A percentile compares a stretch with the other conserved stretches of the same genome.
phyloP scores from a whole-genome alignment of 805 yeast species.

The Metschnikowia baotianmanensis region DNA sequence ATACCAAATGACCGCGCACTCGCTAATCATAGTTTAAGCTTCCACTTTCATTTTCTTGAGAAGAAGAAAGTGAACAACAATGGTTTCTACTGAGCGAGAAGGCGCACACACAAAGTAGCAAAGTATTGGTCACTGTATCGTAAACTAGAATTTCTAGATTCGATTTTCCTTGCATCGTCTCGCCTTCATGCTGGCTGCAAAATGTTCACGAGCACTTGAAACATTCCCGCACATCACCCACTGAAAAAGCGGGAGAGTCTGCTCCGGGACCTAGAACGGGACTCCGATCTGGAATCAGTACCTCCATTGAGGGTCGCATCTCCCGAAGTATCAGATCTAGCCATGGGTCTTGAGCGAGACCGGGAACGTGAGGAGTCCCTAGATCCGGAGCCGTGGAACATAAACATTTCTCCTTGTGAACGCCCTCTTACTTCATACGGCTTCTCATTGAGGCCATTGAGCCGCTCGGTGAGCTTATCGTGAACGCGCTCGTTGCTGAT shows the following conservation, averaged over 20 bases:
- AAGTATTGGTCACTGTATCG: no score
- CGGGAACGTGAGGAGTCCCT: conserved; percentile 12
- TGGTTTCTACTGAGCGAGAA: no score
- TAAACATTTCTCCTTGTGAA: conserved; percentile 1
- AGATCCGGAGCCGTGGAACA: conserved; percentile 3
- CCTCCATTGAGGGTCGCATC: conserved; percentile 1
- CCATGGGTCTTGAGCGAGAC: conserved; percentile 6
- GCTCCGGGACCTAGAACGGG: conserved; percentile 13
- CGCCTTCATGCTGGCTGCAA: neutral
- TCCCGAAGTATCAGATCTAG: neutral
- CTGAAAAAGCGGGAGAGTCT: conserved; percentile 13
- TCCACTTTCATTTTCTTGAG: no score
- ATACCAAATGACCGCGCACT: no score
- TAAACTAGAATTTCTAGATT: no score
- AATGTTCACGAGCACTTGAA: neutral
- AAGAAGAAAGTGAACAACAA: no score
- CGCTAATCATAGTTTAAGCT: no score
- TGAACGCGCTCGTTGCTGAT: conserved; percentile 1
- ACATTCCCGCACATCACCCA: neutral
- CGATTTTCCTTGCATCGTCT: no score
- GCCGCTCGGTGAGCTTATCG: conserved; percentile 2
- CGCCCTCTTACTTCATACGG: conserved; percentile 9
- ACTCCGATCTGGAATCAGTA: conserved; percentile 1
- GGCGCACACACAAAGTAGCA: no score
- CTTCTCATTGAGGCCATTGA: neutral